phyloP scores from a whole-genome alignment of 2,329 filamentous ascomycete genomes.

The Gaeumannomyces sp. region DNA sequence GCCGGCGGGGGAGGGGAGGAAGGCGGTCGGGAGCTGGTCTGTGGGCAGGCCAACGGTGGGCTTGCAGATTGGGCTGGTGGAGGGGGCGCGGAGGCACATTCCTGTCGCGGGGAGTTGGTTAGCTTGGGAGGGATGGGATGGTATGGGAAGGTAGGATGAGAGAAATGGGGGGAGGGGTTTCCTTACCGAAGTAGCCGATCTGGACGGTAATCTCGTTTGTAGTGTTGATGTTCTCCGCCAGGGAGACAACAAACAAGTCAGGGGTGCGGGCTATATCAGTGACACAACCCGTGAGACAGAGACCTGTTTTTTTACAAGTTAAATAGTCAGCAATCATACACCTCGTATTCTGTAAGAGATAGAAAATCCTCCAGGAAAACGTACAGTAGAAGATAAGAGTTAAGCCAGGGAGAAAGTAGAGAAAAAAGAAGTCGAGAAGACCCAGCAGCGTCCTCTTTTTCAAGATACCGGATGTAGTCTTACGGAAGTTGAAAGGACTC shows the following conservation, averaged over 20 bases:
- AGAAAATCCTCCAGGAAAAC: not conserved
- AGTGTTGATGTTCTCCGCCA: not conserved
- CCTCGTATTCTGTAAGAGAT: not conserved
- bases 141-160: too few species aligned
- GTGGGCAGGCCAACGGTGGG: not conserved
- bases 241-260: conserved; percentile 4
- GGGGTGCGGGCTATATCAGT: not conserved
- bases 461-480: too few species aligned
- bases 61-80: not conserved
- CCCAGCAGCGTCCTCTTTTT: too few species aligned
- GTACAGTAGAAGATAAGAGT: not conserved
- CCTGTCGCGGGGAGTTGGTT: too few species aligned
- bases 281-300: not conserved
- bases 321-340: not conserved
- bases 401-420: not conserved
- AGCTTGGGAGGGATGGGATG: too few species aligned
- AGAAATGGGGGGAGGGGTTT: too few species aligned
- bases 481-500: too few species aligned
- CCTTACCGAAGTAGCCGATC: conserved; percentile 7
- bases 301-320: not conserved
- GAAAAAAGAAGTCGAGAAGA: too few species aligned
- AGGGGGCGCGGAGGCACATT: conserved; percentile 7
- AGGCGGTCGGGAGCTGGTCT: not conserved
- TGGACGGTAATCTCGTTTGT: conserved; percentile 1
- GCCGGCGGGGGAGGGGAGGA: not conserved